Conservation (phyloP, 176 grass and related monocot species). For the Oryza meyeriana region DNA sequence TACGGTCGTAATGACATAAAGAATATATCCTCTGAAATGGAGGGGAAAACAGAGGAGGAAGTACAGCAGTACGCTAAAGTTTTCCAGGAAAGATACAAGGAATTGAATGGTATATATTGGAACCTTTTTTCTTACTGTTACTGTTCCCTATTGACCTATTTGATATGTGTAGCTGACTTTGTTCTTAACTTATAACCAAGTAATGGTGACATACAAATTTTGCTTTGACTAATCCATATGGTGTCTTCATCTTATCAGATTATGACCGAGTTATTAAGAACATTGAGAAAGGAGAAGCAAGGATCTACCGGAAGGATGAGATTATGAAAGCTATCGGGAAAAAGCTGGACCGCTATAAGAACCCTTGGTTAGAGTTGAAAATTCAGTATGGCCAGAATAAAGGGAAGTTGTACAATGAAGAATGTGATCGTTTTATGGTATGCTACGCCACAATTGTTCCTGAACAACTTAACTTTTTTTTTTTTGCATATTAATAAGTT, state of each 20-base stretch:
- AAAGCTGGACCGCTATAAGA: slow-evolving; percentile 74
- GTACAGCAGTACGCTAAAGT: slow-evolving; percentile 60
- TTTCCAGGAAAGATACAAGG: slow-evolving; percentile 76
- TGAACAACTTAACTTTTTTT: background rate
- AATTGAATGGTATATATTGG: slow-evolving; percentile 57
- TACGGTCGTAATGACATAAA: slow-evolving; percentile 72
- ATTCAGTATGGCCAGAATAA: slow-evolving; percentile 88
- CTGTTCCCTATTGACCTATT: background rate
- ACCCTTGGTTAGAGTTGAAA: slow-evolving; percentile 78
- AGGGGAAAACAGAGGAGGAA: slow-evolving; percentile 73
- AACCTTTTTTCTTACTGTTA: background rate
- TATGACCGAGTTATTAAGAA: slow-evolving; percentile 75
- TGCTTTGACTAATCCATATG: slow-evolving; percentile 16
- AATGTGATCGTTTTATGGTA: slow-evolving; percentile 88
- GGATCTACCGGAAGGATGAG: slow-evolving; percentile 80
- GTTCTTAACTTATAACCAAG: background rate
- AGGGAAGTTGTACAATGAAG: slow-evolving; percentile 75
- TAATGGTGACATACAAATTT: background rate
- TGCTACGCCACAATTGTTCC: background rate
- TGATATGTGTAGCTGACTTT: background rate
- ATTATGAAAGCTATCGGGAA: slow-evolving; percentile 78
- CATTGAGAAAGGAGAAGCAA: slow-evolving; percentile 80
- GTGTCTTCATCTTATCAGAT: slow-evolving; percentile 36
- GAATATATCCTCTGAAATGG: slow-evolving; percentile 76
- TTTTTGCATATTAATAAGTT: slow-evolving; percentile 7